Evolutionary conservation across 345 rosid genomes (phyloP), one percentile per base, ranked within the genome.

Genomic region (Limnanthes douglasii): DNA sequence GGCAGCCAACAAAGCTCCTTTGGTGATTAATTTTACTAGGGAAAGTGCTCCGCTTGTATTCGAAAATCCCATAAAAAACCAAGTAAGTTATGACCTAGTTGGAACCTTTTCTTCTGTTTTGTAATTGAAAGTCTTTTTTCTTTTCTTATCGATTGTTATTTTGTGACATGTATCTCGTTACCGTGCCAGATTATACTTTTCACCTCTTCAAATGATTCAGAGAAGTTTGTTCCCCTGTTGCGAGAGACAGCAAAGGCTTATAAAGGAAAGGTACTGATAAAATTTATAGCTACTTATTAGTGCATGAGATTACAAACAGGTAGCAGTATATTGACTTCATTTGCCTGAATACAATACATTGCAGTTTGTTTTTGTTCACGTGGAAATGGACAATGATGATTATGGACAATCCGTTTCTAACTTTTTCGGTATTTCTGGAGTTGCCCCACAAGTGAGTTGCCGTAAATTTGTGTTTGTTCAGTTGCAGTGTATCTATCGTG

Each of bases 381-480:
- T 84, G 51, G 85, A 84, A 59, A 53, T 71, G 85, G 96, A 84
- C 40, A 77, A 78, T 41, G 85, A 84, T 57, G 98, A 84, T 57
- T 72, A 61, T 41, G 98, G 96, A 60, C 73, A 62, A 60, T 85
- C 92, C 24, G 92, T 90, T 41, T 64, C 98, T 45, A 90, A 80
- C 9, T 90, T 80, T 59, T 90, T 80, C 54, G 96, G 96, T 48
- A 58, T 90, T 61, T 43, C 67, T 5, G 84, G 90, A 45, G 46
- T 59, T 53, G 79, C 56, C 39, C 70, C 98, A 38, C 60, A 45
- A 37, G 95, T 76, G 65, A 37, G 51, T 18, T 21, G 25, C 23
- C 33, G 20, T 20, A 37, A 16, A 26, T 11, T 13, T 18, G n/a
- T 48, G 11, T 15, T 10, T 46, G 34, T 21, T 21, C 41, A 18